Evolutionary conservation across 1,139 yeast species (phyloP), one percentile per base, ranked within the genome.

Genomic region (Eremothecium cymbalariae): DNA sequence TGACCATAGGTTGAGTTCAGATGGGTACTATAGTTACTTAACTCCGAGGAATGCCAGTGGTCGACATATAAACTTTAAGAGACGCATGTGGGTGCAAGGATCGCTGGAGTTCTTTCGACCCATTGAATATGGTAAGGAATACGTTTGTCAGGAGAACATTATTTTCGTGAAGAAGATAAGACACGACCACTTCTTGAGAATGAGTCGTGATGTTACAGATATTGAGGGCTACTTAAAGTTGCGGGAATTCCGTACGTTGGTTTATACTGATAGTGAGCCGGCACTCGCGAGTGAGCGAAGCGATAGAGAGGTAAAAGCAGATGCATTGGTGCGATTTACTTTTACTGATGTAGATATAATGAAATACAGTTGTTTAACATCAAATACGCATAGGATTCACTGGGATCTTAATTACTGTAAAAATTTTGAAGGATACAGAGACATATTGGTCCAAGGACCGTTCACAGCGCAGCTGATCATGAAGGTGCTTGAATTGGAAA

Each of bases 21-120:
- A 88, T 55, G 96, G 96, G 0, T 88, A 84, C 57, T 94, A 83
- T 46, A 67, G 77, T 38, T 74, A 78, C 47, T 94, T 83, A 54
- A 77, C 90, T 1, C 95, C 95, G 0, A 48, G 43, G 1, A 43
- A 37, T 4, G 16, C 48, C 9, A 26, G 44, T 8, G 31, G 33
- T 3, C 28, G 35, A 14, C 8, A 34, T 0, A 27, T 38, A 29
- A 49, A 59, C 5, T 84, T 64, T 51, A 60, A 60, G 17, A 63
- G 93, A 41, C 63, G 96, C 22, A 70, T 88, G 75, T 88, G 96
- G 96, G 77, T 72, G 0, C 75, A 77, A 25, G 96, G 96, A 1
- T 56, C 65, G 17, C 59, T 84, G 18, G 58, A 57, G 4, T 68
- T 71, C 51, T 48, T 53, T 1, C 48, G 57, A n/a, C 59, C 65